A percentile compares a stretch with the other conserved stretches of the same genome.
Conservation (phyloP, 306 rosid genomes). For the Pterocarpus macrocarpus region DNA sequence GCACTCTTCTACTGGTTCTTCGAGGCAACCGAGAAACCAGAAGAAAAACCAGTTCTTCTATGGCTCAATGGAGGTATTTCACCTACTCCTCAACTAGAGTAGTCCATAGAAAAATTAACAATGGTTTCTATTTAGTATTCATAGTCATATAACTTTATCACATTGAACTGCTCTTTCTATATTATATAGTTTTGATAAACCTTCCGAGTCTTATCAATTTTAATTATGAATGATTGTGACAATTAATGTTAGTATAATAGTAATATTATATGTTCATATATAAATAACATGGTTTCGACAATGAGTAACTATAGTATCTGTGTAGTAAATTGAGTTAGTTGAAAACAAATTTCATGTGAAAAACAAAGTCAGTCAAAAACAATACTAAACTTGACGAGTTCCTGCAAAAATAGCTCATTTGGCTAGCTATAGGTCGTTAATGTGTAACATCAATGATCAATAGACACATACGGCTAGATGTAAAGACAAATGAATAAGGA, state of each 20-base stretch:
- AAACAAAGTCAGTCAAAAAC: too few species aligned
- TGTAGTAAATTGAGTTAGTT: neutral
- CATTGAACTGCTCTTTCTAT: too few species aligned
- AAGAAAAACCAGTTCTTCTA: conserved; percentile 68
- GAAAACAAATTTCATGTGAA: neutral
- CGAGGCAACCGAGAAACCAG: conserved; percentile 55
- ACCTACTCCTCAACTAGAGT: neutral
- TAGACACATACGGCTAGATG: too few species aligned
- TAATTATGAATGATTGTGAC: conserved; percentile 30
- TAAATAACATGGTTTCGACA: neutral
- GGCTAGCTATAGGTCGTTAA: too few species aligned
- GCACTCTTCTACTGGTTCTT: conserved; percentile 94
- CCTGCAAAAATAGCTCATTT: too few species aligned
- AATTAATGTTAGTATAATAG: neutral
- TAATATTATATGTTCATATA: neutral
- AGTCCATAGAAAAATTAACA: too few species aligned
- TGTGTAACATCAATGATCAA: too few species aligned
- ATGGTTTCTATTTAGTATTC: too few species aligned
- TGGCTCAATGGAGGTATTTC: conserved; percentile 92
- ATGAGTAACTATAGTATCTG: neutral
- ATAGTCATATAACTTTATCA: too few species aligned
- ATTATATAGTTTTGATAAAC: too few species aligned
- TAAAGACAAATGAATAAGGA: too few species aligned
- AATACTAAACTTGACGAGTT: too few species aligned
- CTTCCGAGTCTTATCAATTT: conserved; percentile 2